Evolutionary conservation across 371 early-diverging fungal genomes (phyloP).

Genomic region (Mucor racemosus): DNA sequence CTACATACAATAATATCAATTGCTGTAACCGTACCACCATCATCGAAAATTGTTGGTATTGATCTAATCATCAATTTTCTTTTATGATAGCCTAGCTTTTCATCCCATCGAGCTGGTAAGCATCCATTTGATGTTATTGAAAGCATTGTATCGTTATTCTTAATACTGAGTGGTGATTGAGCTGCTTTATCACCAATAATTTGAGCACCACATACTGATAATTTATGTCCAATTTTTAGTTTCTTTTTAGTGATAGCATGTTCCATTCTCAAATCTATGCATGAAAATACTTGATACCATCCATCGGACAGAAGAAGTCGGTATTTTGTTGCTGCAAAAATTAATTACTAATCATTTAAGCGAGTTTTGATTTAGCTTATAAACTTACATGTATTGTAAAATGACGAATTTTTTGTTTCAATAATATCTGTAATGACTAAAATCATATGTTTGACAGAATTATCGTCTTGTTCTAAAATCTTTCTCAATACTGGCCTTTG

Average conservation of each 20-base stretch:
- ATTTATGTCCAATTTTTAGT: conserved; percentile 68
- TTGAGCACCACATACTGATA: conserved; percentile 71
- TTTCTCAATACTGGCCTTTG: conserved; percentile 70
- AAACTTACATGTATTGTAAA: conserved; percentile 24
- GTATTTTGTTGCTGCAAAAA: conserved; percentile 22
- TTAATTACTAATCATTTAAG: neutral
- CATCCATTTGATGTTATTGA: conserved; percentile 65
- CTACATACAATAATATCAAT: conserved; percentile 73
- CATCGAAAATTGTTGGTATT: conserved; percentile 48
- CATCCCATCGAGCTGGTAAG: conserved; percentile 71
- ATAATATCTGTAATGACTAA: conserved; percentile 67
- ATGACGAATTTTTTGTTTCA: conserved; percentile 3
- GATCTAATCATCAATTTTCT: conserved; percentile 46
- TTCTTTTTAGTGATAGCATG: conserved; percentile 46
- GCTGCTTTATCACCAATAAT: conserved; percentile 47
- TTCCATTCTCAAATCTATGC: conserved; percentile 59
- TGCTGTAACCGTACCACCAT: conserved; percentile 74
- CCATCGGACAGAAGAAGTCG: conserved; percentile 73
- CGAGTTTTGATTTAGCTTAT: neutral
- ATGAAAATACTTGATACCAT: conserved; percentile 74
- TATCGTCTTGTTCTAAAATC: conserved; percentile 74
- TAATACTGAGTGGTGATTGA: conserved; percentile 33
- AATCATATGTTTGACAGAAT: conserved; percentile 65
- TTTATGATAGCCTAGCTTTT: conserved; percentile 65
- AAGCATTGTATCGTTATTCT: conserved; percentile 26